Evolutionary conservation across 2,329 filamentous ascomycete genomes (phyloP), one percentile per base, ranked within the genome.

Genomic region (Blastomyces parvus): DNA sequence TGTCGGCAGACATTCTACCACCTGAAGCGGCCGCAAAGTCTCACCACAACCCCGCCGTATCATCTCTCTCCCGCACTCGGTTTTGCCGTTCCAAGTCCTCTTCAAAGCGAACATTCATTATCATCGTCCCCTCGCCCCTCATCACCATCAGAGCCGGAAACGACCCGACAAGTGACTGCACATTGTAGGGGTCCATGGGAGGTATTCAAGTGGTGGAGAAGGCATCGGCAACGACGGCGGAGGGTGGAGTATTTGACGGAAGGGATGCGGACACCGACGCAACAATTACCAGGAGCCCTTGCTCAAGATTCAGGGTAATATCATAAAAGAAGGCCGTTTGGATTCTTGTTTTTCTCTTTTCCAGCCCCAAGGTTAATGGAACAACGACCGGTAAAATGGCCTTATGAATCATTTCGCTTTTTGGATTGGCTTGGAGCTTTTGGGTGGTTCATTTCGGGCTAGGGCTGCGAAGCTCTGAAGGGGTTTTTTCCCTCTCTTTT

Each of bases 1-100:
- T 62, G 60, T 19, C 22, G 60, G 6, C 30, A 14, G 17, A 62
- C 48, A 22, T 62, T 42, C 33, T 62, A 62, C 36, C 44, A 62
- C n/a, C 19, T 62, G 11, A 57, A 25, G 25, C 55, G n/a, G n/a
- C 55, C 55, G 55, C 30, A 57, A 25, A 57, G 19, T 3, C 33
- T 40, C 19, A 11, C 9, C 7, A 36, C 30, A 22, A 25, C 55
- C 17, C 9, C 19, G 6, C 19, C 22, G n/a, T 6, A 38, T 42
- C 13, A 30, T 9, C 19, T 38, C 2, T 11, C 33, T 22, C 13
- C 30, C 53, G 3, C 17, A 6, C 14, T 14, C 14, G 55, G 1
- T 9, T 25, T 57, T 40, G 17, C 55, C 33, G 3, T 27, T 40
- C 19, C 55, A 57, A 40, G n/a, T 57, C 19, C 33, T 14, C 30